These are phyloP conservation scores for Lenzites betulinus DNA, from an alignment of 768 basidiomycete genomes.

Conservation along the genomic window DNA sequence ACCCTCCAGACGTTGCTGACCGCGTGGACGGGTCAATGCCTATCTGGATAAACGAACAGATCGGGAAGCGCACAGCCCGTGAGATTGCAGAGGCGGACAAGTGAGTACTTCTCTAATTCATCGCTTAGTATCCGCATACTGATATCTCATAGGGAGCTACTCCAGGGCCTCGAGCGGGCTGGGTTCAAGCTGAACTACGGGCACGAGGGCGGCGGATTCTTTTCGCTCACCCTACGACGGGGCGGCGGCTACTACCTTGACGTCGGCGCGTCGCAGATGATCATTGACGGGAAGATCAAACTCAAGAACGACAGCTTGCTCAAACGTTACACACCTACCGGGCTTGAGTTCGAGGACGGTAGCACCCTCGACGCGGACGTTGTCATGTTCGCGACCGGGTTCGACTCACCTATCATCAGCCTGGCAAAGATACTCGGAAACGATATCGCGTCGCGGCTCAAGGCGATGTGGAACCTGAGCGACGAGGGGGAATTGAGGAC, in stretches of 20 bases:
- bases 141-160: slow-evolving; percentile 36
- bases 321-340: slow-evolving; percentile 39
- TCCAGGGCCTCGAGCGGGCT: slow-evolving; percentile 55
- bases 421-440: slow-evolving; percentile 49
- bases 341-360: slow-evolving; percentile 44
- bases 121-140: too few species aligned
- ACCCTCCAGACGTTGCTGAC: slow-evolving; percentile 55
- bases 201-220: slow-evolving; percentile 51
- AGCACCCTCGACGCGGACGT: slow-evolving; percentile 50
- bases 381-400: slow-evolving; percentile 51
- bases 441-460: slow-evolving; percentile 45
- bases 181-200: slow-evolving; percentile 62
- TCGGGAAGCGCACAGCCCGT: slow-evolving; percentile 33
- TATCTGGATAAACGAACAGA: slow-evolving; percentile 33
- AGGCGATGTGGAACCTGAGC: slow-evolving; percentile 66
- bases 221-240: slow-evolving; percentile 47
- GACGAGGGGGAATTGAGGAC: slow-evolving; percentile 63
- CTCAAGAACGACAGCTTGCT: slow-evolving; percentile 55
- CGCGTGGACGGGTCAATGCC: slow-evolving; percentile 53
- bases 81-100: slow-evolving; percentile 37
- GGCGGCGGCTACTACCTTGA: slow-evolving; percentile 72
- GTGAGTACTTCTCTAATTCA: slow-evolving; percentile 10
- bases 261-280: slow-evolving; percentile 59
- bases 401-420: slow-evolving; percentile 44
- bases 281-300: slow-evolving; percentile 70